These are phyloP conservation scores for Boletus eberwhitei DNA, from an alignment of 768 basidiomycete species.

Conservation along the genomic window DNA sequence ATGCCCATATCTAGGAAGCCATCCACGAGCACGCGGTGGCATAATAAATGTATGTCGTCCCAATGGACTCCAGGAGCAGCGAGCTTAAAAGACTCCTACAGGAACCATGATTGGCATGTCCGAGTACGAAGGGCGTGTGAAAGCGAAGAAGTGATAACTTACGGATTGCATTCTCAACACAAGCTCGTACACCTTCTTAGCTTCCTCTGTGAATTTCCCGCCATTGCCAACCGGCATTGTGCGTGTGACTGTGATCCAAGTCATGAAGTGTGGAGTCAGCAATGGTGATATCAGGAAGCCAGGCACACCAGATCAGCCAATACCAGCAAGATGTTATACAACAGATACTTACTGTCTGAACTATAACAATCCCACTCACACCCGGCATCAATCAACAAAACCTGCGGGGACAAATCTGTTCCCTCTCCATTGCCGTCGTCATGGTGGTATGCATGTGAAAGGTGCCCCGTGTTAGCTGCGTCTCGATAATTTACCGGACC, in stretches of 20 bases:
- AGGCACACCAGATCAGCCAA: not conserved
- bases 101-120: not conserved
- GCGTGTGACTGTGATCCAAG: slow-evolving; percentile 59
- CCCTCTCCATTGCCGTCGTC: not conserved
- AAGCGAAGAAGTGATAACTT: slow-evolving; percentile 3
- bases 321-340: not conserved
- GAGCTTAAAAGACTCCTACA: slow-evolving; percentile 66
- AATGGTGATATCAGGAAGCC: not conserved
- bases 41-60: slow-evolving; percentile 83
- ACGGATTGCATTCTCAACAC: slow-evolving; percentile 91
- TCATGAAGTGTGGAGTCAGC: slow-evolving; percentile 15
- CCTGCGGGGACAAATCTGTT: slow-evolving; percentile 56
- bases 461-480: slow-evolving; percentile 47
- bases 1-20: slow-evolving; percentile 85
- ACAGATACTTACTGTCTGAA: slow-evolving; percentile 48
- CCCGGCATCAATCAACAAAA: slow-evolving; percentile 90
- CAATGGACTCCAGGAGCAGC: slow-evolving; percentile 81
- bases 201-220: slow-evolving; percentile 82
- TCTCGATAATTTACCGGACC: slow-evolving; percentile 62
- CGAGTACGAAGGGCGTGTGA: not conserved
- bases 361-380: slow-evolving; percentile 82
- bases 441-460: slow-evolving; percentile 38
- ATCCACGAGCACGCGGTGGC: slow-evolving; percentile 76
- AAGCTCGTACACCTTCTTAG: slow-evolving; percentile 78
- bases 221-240: slow-evolving; percentile 94